Conservation (phyloP, 495 filamentous ascomycete species). For the Penicillium riverlandense region DNA sequence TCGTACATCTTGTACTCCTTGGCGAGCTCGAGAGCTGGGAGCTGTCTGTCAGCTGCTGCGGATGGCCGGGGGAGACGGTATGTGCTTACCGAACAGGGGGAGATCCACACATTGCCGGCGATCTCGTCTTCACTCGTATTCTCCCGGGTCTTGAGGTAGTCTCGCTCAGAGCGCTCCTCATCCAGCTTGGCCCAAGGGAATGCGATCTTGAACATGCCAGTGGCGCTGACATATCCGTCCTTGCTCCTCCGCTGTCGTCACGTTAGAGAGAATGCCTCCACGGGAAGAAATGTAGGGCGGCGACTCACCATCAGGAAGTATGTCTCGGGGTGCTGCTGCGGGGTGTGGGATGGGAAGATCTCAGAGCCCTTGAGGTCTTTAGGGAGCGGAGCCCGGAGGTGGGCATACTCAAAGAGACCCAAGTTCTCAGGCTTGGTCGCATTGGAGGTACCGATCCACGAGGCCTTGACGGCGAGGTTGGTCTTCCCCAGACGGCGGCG, state of each 20-base stretch:
- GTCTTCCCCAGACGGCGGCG: conserved; percentile 89
- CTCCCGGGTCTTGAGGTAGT: conserved; percentile 69
- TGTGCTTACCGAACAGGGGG: conserved; percentile 64
- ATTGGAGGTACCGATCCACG: conserved; percentile 56
- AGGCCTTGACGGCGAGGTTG: conserved; percentile 72
- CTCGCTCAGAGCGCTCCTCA: conserved; percentile 83
- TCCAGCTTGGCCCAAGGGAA: conserved; percentile 84
- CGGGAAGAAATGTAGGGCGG: neutral
- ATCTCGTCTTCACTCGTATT: conserved; percentile 85
- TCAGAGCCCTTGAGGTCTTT: conserved; percentile 79
- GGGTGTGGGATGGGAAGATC: conserved; percentile 67
- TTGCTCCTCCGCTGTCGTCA: conserved; percentile 67
- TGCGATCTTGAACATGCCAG: conserved; percentile 98
- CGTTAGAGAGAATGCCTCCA: neutral
- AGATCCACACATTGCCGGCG: conserved; percentile 94
- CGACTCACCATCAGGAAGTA: conserved; percentile 88
- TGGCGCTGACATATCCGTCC: conserved; percentile 91
- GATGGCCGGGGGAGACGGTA: neutral
- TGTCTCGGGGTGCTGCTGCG: conserved; percentile 61
- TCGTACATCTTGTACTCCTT: conserved; percentile 74
- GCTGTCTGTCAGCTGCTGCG: neutral
- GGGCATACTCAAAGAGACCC: conserved; percentile 90
- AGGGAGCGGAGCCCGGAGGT: conserved; percentile 84
- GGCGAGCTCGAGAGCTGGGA: conserved; percentile 69
- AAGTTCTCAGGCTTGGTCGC: conserved; percentile 62